These are phyloP conservation scores for Klebsormidium nitens DNA, from an alignment of 139 green algal genomes.

Conservation along the genomic window DNA sequence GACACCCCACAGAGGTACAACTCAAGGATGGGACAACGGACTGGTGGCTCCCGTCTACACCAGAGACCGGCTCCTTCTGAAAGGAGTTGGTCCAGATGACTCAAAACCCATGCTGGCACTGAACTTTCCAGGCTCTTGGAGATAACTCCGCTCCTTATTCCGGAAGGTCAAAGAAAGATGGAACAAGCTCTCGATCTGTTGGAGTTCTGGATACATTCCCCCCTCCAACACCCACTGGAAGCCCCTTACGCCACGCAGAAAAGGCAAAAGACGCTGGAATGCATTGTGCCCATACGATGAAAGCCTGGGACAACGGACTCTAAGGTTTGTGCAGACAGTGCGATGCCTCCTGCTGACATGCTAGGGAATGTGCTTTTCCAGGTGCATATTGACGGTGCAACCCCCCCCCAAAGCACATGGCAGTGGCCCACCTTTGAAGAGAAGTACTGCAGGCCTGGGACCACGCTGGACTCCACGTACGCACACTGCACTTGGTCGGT, in stretches of 20 bases:
- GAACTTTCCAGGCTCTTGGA: not conserved
- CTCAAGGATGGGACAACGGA: no score
- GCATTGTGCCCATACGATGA: not conserved
- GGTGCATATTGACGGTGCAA: not conserved
- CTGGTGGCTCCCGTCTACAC: no score
- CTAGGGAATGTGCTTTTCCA: not conserved
- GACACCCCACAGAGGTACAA: no score
- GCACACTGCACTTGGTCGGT: conserved; percentile 60
- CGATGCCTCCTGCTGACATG: not conserved
- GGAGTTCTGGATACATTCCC: no score
- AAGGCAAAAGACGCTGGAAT: not conserved
- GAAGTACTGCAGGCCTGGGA: conserved; percentile 85
- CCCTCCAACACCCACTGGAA: no score
- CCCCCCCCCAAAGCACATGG: conserved; percentile 21
- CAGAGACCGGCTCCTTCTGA: not conserved
- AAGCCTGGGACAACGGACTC: not conserved
- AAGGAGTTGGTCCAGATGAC: not conserved
- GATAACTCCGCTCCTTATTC: not conserved
- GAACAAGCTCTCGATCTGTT: not conserved
- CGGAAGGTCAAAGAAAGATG: not conserved
- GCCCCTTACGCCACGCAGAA: not conserved
- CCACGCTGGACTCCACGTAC: conserved; percentile 75
- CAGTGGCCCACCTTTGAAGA: conserved; percentile 64
- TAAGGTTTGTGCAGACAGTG: not conserved
- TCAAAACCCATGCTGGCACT: not conserved